phyloP scores from a whole-genome alignment of 768 basidiomycete genomes.

The Podaxis mareebaensis region DNA sequence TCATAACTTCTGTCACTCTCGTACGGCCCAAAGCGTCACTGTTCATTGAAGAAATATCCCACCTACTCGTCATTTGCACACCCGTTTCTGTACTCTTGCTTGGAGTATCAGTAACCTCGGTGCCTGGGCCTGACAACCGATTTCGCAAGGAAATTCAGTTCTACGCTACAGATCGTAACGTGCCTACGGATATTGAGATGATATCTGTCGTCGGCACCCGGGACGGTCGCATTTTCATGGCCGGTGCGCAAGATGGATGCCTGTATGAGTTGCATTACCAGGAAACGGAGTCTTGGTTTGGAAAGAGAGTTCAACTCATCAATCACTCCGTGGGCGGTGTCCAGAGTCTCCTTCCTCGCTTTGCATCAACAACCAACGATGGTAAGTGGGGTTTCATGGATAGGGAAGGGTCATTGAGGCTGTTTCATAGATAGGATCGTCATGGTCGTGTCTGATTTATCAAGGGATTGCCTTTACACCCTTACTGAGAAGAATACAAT shows the following conservation, averaged over 20 bases:
- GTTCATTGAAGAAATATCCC: constrained; percentile 91
- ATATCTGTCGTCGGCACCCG: constrained; percentile 74
- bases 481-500: constrained; percentile 67
- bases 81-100: constrained; percentile 81
- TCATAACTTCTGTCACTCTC: constrained; percentile 86
- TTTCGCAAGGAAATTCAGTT: constrained; percentile 77
- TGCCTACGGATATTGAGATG: constrained; percentile 84
- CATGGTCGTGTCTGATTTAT: constrained; percentile 63
- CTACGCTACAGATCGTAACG: constrained; percentile 85
- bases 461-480: constrained; percentile 77
- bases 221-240: constrained; percentile 91
- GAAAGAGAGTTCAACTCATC: constrained; percentile 78
- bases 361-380: constrained; percentile 61
- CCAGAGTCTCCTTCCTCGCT: constrained; percentile 77
- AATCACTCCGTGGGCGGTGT: constrained; percentile 85
- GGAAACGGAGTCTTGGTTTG: constrained; percentile 90
- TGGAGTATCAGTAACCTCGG: constrained; percentile 65
- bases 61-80: constrained; percentile 88
- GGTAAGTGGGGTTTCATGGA: constrained; percentile 46
- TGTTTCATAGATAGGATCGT: constrained; percentile 64
- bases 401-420: background rate
- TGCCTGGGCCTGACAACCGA: constrained; percentile 40
- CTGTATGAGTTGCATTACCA: constrained; percentile 94
- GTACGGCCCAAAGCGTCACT: constrained; percentile 84
- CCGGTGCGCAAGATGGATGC: constrained; percentile 80